A percentile compares a stretch with the other conserved stretches of the same genome.
Conservation (phyloP, 176 grass and related monocot genomes). For the Urochloa ruziziensis region DNA sequence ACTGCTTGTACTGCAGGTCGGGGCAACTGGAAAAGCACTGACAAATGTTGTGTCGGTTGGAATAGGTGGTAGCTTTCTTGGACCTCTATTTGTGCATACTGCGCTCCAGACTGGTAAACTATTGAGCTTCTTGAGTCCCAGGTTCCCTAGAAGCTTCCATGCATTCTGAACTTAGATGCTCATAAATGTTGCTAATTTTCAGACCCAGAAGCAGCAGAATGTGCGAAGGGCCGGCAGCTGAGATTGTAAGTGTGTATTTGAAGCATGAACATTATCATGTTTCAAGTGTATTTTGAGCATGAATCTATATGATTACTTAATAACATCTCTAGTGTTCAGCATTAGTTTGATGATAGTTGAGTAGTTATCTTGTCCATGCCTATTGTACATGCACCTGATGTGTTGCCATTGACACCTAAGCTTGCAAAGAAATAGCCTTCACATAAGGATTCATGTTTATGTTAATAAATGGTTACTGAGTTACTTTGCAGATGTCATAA, state of each 20-base stretch:
- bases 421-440: not conserved
- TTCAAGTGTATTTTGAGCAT: not conserved
- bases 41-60: constrained; percentile 86
- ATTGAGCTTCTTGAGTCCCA: not conserved
- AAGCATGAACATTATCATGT: not conserved
- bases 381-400: not conserved
- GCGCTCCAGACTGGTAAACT: constrained; percentile 78
- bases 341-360: not conserved
- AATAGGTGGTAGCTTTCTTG: constrained; percentile 96
- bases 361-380: not conserved
- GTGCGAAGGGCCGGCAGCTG: constrained; percentile 78
- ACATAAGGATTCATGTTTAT: not conserved
- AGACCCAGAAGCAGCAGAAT: constrained; percentile 85
- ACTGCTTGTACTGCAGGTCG: constrained; percentile 56
- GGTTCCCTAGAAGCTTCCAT: not conserved
- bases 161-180: constrained; percentile 1
- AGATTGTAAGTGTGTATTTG: constrained; percentile 78
- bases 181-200: constrained; percentile 25
- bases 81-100: constrained; percentile 88
- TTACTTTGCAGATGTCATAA: not conserved
- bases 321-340: not conserved
- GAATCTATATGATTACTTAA: not conserved
- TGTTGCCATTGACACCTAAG: not conserved
- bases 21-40: constrained; percentile 79
- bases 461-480: not conserved